A percentile compares a stretch with the other conserved stretches of the same genome.
Conservation (phyloP, 306 rosid genomes). For the Sicyos baderoa region DNA sequence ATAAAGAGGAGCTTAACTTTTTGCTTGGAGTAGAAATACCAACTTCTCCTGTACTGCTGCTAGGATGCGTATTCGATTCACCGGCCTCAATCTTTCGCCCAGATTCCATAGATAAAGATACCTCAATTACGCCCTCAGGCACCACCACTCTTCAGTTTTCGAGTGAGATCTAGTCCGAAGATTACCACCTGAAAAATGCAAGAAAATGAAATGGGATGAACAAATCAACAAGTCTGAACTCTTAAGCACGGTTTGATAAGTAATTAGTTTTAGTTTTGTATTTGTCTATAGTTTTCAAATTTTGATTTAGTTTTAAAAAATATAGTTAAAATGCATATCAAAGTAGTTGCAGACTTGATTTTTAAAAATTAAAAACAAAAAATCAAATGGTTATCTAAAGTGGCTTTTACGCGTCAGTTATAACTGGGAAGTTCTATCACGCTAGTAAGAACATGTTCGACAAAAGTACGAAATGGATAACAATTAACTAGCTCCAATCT, state of each 20-base stretch:
- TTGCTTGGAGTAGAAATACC: neutral
- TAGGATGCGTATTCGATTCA: constrained; percentile 9
- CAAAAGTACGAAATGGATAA: neutral
- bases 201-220: neutral
- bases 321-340: too few relatives aligned
- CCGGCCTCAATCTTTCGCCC: neutral
- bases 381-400: too few relatives aligned
- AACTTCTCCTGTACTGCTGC: neutral
- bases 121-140: neutral
- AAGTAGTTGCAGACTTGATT: too few relatives aligned
- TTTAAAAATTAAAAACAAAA: too few relatives aligned
- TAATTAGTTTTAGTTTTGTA: too few relatives aligned
- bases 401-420: neutral
- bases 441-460: neutral
- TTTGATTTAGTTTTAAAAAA: too few relatives aligned
- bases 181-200: constrained; percentile 4
- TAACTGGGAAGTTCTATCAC: neutral
- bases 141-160: constrained; percentile 3
- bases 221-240: neutral
- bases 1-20: neutral
- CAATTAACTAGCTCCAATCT: neutral
- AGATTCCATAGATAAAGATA: constrained; percentile 18
- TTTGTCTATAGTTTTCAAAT: too few relatives aligned
- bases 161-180: neutral
- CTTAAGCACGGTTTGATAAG: too few relatives aligned